phyloP scores from a whole-genome alignment of 106 monocot species.

The Narthecium ossifragum region DNA sequence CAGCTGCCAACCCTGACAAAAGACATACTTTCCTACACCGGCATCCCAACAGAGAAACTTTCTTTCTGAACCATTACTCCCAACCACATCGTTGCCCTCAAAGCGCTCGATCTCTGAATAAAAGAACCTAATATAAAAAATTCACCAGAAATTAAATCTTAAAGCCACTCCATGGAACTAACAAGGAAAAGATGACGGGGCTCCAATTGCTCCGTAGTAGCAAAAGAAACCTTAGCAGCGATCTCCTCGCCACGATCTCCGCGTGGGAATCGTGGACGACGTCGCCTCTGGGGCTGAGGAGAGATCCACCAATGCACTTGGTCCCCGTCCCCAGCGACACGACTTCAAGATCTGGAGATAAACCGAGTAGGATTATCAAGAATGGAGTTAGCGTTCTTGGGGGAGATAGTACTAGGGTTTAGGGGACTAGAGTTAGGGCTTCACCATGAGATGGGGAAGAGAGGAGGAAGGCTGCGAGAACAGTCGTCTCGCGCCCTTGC shows the following conservation, averaged over 20 bases:
- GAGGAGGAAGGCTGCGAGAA: slow-evolving; percentile 79
- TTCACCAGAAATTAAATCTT: neutral
- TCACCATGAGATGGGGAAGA: slow-evolving; percentile 61
- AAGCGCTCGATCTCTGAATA: slow-evolving; percentile 65
- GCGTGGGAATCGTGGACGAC: slow-evolving; percentile 92
- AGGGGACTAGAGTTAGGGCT: no score
- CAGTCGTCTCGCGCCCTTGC: slow-evolving; percentile 78
- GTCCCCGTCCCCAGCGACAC: slow-evolving; percentile 86
- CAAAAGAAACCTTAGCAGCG: slow-evolving; percentile 54
- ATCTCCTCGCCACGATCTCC: slow-evolving; percentile 79
- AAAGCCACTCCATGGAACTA: neutral
- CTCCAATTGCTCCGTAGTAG: no score
- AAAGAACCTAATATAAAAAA: slow-evolving; percentile 33
- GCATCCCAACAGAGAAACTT: slow-evolving; percentile 28
- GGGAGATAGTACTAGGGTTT: neutral
- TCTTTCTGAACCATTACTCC: neutral
- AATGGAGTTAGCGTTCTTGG: neutral
- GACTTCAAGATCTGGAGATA: slow-evolving; percentile 44
- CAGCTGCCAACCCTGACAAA: slow-evolving; percentile 52
- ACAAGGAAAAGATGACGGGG: neutral
- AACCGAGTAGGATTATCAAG: neutral
- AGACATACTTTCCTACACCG: slow-evolving; percentile 30
- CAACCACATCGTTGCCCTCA: neutral
- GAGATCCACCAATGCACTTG: slow-evolving; percentile 83
- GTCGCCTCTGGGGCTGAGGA: slow-evolving; percentile 71